These are phyloP conservation scores for Apophysomyces ossiformis DNA, from an alignment of 371 early-diverging fungal species.

Conservation along the genomic window DNA sequence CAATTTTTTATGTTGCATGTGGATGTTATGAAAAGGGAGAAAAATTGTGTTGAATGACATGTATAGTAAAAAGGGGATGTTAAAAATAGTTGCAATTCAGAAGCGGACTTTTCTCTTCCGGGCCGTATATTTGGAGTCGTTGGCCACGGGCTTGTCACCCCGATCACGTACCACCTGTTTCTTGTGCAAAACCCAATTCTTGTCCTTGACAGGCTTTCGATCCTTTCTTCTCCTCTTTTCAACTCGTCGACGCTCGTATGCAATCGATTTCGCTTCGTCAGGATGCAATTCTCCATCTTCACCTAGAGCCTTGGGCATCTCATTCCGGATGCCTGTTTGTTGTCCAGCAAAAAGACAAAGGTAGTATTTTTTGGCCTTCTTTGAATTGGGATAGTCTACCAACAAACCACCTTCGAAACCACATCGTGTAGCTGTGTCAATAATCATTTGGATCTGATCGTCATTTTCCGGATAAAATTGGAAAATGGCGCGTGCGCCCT, in stretches of 20 bases:
- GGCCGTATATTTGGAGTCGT: constrained; percentile 96
- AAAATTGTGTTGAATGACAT: constrained; percentile 14
- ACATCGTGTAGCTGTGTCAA: constrained; percentile 83
- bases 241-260: constrained; percentile 42
- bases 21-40: constrained; percentile 10
- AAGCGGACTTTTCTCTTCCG: constrained; percentile 89
- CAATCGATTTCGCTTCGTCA: constrained; percentile 43
- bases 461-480: constrained; percentile 99
- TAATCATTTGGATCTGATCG: constrained; percentile 93
- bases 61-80: constrained; percentile 3
- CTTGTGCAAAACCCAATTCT: constrained; percentile 92
- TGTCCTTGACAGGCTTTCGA: constrained; percentile 76
- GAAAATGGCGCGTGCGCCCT: constrained; percentile 95
- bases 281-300: constrained; percentile 72
- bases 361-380: constrained; percentile 97
- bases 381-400: constrained; percentile 96
- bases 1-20: neutral
- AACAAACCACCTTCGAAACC: constrained; percentile 98
- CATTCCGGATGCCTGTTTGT: constrained; percentile 59
- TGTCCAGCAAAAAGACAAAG: constrained; percentile 95
- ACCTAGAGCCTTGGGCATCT: constrained; percentile 81
- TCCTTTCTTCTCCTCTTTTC: constrained; percentile 49
- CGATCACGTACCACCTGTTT: constrained; percentile 84
- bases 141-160: constrained; percentile 85
- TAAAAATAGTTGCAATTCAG: constrained; percentile 42